Conservation (phyloP, 768 basidiomycete species). For the Serendipita sp. region DNA sequence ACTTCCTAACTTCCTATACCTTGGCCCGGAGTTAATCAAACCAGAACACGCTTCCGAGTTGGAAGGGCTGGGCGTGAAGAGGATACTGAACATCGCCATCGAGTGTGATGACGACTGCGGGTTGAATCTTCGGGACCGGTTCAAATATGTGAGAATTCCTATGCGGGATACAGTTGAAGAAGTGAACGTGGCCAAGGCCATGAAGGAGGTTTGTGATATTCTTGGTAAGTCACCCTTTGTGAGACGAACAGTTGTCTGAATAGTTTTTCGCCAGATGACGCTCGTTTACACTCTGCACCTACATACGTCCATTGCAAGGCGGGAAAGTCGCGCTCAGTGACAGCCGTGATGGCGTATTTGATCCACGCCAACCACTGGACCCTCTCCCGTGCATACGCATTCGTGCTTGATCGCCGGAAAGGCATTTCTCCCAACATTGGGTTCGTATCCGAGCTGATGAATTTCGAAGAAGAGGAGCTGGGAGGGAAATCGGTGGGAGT, state of each 20-base stretch:
- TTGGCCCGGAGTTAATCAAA: slow-evolving; percentile 73
- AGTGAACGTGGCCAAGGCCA: slow-evolving; percentile 64
- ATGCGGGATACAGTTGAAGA: slow-evolving; percentile 96
- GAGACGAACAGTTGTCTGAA: no score
- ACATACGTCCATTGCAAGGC: slow-evolving; percentile 96
- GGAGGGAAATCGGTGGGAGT: slow-evolving; percentile 63
- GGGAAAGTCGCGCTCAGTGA: slow-evolving; percentile 89
- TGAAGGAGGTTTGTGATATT: slow-evolving; percentile 72
- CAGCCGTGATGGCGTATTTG: slow-evolving; percentile 92
- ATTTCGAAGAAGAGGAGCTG: slow-evolving; percentile 82
- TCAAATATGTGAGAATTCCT: slow-evolving; percentile 73
- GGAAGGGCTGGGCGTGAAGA: slow-evolving; percentile 56
- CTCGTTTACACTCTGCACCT: slow-evolving; percentile 71
- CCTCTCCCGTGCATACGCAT: slow-evolving; percentile 76
- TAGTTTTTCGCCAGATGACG: slow-evolving; percentile 78
- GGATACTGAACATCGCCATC: slow-evolving; percentile 80
- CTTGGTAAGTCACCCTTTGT: slow-evolving; percentile 53
- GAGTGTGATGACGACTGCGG: slow-evolving; percentile 83
- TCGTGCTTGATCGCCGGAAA: slow-evolving; percentile 81
- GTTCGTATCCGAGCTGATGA: slow-evolving; percentile 94
- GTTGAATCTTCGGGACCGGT: slow-evolving; percentile 44
- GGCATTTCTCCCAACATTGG: slow-evolving; percentile 97
- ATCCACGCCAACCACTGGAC: slow-evolving; percentile 98
- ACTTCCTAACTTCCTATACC: slow-evolving; percentile 75
- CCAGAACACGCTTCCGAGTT: slow-evolving; percentile 64